Evolutionary conservation across 2,329 filamentous ascomycete species (phyloP).

Genomic region (Xylaria multiplex): DNA sequence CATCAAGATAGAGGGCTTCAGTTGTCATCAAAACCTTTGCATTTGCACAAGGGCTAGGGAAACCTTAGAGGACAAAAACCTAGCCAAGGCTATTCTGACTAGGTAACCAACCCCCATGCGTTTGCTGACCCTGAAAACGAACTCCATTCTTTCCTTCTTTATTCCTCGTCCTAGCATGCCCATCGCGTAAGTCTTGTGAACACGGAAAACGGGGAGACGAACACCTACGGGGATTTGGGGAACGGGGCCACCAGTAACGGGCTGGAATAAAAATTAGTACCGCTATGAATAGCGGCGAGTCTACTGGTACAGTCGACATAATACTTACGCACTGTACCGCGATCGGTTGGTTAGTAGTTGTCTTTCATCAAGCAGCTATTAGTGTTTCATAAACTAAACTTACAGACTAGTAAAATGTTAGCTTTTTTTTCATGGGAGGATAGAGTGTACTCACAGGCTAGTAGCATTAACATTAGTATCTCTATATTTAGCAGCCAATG

Average conservation of each 20-base stretch:
- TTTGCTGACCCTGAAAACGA: conserved; percentile 5
- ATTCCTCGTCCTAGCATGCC: conserved; percentile 1
- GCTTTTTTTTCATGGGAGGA: not conserved
- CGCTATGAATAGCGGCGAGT: not conserved
- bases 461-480: not conserved
- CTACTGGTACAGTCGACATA: not conserved
- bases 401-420: not conserved
- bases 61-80: conserved; percentile 29
- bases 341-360: not conserved
- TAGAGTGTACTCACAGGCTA: conserved; percentile 5
- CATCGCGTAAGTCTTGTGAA: not conserved
- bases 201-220: not conserved
- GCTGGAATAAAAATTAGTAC: not conserved
- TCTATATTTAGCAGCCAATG: conserved; percentile 7
- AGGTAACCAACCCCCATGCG: conserved; percentile 19
- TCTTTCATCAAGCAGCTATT: not conserved
- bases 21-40: conserved; percentile 28
- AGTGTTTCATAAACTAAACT: not conserved
- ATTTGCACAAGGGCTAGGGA: conserved; percentile 33
- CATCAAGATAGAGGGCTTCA: not conserved
- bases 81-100: conserved; percentile 28
- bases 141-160: conserved; percentile 4
- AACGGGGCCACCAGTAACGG: conserved; percentile 2
- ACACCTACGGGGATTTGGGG: conserved; percentile 4
- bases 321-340: conserved; percentile 2